Percentiles rank a stretch among this genome's conserved stretches.
Evolutionary conservation across 768 basidiomycete species (phyloP).

Genomic region (Boletus rufocinnamomeus): DNA sequence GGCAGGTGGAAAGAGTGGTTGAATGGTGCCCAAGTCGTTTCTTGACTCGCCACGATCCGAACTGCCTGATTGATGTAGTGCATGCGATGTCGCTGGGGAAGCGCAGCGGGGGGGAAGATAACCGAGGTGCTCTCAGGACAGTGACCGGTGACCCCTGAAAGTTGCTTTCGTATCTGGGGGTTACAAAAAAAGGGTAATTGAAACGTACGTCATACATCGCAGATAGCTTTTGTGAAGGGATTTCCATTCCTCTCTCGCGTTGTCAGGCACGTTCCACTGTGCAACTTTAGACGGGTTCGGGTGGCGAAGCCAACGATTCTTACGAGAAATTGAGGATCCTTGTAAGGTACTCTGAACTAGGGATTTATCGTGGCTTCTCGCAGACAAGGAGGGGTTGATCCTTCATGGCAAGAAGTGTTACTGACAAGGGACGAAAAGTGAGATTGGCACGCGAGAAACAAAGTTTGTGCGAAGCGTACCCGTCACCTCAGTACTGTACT

Average conservation of each 20-base stretch:
- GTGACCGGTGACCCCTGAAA: no score
- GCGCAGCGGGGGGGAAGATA: no score
- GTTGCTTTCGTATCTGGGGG: neutral
- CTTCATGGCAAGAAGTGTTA: slow-evolving; percentile 90
- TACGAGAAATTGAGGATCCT: slow-evolving; percentile 70
- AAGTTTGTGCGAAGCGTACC: slow-evolving; percentile 53
- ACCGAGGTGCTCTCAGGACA: no score
- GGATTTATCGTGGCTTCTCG: slow-evolving; percentile 78
- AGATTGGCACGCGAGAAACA: neutral
- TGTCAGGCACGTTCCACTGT: neutral
- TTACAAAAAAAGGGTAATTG: neutral
- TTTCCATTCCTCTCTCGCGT: neutral
- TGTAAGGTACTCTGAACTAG: neutral
- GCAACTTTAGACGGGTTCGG: neutral
- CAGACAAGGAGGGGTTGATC: slow-evolving; percentile 70
- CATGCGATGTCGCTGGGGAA: neutral
- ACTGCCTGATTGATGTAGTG: neutral
- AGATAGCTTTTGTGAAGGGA: neutral
- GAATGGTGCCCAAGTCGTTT: neutral
- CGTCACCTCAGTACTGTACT: slow-evolving; percentile 21
- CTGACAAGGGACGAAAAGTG: slow-evolving; percentile 40
- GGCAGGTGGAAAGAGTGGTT: neutral
- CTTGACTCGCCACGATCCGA: neutral
- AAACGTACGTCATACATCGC: neutral
- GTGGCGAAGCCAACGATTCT: slow-evolving; percentile 33